These are phyloP conservation scores for Blastocrithidia nonstop DNA, from an alignment of 208 protist species.

Conservation along the genomic window DNA sequence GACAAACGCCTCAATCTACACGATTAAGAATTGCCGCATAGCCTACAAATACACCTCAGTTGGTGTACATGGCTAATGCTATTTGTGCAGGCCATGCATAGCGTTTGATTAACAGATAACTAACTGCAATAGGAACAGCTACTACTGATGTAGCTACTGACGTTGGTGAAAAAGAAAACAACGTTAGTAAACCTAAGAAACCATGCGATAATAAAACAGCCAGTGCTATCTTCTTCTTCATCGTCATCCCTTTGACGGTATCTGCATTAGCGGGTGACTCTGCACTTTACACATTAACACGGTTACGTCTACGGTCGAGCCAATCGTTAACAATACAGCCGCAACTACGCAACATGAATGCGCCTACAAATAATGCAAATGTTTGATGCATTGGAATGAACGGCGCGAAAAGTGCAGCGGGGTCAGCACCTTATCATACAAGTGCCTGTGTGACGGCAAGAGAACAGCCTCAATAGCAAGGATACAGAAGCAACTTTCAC, in stretches of 20 bases:
- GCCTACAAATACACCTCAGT: conserved; percentile 79
- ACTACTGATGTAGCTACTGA: conserved; percentile 35
- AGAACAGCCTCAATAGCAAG: conserved; percentile 65
- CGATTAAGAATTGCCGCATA: conserved; percentile 71
- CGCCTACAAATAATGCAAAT: conserved; percentile 37
- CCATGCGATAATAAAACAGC: conserved; percentile 27
- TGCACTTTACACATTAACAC: conserved; percentile 50
- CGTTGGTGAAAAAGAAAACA: conserved; percentile 46
- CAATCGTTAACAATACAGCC: conserved; percentile 80
- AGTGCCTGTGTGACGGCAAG: conserved; percentile 67
- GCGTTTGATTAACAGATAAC: conserved; percentile 79
- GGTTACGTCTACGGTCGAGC: conserved; percentile 66
- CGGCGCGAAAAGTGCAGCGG: conserved; percentile 48
- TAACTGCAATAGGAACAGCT: conserved; percentile 39
- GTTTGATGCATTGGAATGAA: conserved; percentile 66
- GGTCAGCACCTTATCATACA: conserved; percentile 78
- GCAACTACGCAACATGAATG: conserved; percentile 66
- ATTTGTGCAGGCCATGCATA: conserved; percentile 66
- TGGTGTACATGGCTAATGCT: conserved; percentile 61
- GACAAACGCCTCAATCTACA: conserved; percentile 43
- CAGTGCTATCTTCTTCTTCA: too few species aligned
- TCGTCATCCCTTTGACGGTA: too few species aligned
- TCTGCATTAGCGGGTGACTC: conserved; percentile 45
- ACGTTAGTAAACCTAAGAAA: conserved; percentile 22
- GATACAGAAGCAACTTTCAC: conserved; percentile 53